Conservation (phyloP, 2,329 filamentous ascomycete genomes). For the Alternaria triticimaculans region DNA sequence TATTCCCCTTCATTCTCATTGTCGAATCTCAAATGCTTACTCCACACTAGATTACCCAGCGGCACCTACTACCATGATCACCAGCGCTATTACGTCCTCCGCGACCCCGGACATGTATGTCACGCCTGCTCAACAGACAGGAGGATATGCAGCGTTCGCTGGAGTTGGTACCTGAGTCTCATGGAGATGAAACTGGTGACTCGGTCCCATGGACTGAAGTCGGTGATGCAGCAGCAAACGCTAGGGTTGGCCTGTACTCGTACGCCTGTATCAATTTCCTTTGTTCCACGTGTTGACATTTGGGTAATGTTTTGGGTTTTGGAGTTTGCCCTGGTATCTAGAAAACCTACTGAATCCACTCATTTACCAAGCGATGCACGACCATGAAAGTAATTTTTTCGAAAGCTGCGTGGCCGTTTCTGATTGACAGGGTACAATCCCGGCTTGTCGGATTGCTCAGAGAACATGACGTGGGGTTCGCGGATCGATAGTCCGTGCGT, state of each 20-base stretch:
- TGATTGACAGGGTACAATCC: not conserved
- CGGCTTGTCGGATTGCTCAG: not conserved
- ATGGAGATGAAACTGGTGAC: not conserved
- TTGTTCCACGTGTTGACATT: not conserved
- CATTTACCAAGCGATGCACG: not conserved
- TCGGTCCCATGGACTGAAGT: not conserved
- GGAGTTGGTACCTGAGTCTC: not conserved
- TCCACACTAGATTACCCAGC: not conserved
- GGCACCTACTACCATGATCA: not conserved
- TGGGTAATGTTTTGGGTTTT: not conserved
- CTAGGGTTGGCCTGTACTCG: not conserved
- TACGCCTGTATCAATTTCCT: not conserved
- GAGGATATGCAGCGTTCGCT: not conserved
- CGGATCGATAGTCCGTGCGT: slow-evolving; percentile 15
- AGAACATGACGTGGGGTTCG: slow-evolving; percentile 14
- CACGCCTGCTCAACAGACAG: not conserved
- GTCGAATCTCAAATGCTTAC: not conserved
- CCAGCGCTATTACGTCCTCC: not conserved
- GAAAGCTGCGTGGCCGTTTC: not conserved
- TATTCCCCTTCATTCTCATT: not conserved
- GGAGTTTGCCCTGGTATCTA: not conserved
- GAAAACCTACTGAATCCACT: not conserved
- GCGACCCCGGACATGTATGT: not conserved
- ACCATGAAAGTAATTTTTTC: not conserved
- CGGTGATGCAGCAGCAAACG: not conserved